phyloP scores from a whole-genome alignment of 208 protist species.

The Acanthamoeba pearcei region DNA sequence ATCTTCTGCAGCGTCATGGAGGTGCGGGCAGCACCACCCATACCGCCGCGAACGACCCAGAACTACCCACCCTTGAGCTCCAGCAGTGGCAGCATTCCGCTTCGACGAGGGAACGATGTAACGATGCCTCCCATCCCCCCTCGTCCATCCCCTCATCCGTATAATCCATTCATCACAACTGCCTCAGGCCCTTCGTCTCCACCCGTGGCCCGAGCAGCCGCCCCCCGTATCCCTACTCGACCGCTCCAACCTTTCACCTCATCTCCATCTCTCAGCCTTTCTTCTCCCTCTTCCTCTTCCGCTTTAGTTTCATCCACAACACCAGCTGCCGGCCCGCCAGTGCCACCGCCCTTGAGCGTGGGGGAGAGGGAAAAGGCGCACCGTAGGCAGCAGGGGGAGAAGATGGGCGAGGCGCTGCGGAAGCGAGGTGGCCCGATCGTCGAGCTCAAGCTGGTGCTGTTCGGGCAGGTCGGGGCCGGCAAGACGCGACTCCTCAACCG shows the following conservation, averaged over 20 bases:
- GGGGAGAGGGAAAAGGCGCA: background rate
- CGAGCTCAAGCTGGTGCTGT: slow-evolving; percentile 47
- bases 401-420: background rate
- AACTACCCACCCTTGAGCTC: background rate
- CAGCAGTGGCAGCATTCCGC: background rate
- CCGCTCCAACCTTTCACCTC: background rate
- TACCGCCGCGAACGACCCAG: background rate
- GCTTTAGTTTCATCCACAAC: background rate
- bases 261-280: background rate
- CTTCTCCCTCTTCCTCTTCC: no score
- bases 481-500: slow-evolving; percentile 56
- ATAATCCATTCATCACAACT: no score
- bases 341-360: background rate
- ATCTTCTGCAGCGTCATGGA: background rate
- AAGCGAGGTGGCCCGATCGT: slow-evolving; percentile 15
- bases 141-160: no score
- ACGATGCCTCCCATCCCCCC: background rate
- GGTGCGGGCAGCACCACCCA: background rate
- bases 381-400: background rate
- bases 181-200: no score
- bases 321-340: background rate
- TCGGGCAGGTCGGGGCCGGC: background rate
- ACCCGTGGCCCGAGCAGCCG: no score
- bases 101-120: background rate
- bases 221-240: background rate